Evolutionary conservation across 2,329 filamentous ascomycete genomes (phyloP), one percentile per base, ranked within the genome.

Genomic region (Fonsecaea nubica): DNA sequence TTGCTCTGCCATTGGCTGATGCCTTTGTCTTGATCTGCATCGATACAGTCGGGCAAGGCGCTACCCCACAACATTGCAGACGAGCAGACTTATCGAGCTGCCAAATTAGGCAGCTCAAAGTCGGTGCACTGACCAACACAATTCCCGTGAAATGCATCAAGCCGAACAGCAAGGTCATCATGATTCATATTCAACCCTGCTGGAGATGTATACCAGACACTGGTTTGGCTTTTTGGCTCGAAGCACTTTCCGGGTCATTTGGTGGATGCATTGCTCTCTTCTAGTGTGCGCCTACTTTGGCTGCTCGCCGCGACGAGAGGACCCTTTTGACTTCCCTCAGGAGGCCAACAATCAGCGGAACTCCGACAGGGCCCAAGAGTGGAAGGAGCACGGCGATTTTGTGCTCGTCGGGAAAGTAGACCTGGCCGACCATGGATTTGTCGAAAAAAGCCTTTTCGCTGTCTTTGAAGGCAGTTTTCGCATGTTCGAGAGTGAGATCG

Each of bases 391-490:
- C 95, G 0, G 95, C 95, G 30, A 99, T 87, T 79, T 98, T 99
- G 78, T 99, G 95, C 80, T 99, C 95, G 75, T 99, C 95, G 0
- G 95, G 95, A 78, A 99, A 99, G 78, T 98, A 99, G 1, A 98
- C 89, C 80, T 98, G 95, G 0, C 93, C 95, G 12, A 99, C 95
- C 95, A 99, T 99, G 75, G 92, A 96, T 80, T 96, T 96, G 79
- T 99, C 95, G 73, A 99, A 99, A 79, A 99, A 99, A 0, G 94
- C 94, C 67, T 90, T 89, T 77, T 99, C 95, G 0, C 93, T 94
- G 76, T 96, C 92, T 2, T 87, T 86, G 78, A 97, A 93, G 5
- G 95, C 95, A 55, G 92, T 87, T 9, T 92, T 87, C 0, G 94
- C 94, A 76, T 94, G 89, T 69, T 89, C 86, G 45, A 99, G 81